Evolutionary conservation across 2,329 filamentous ascomycete species (phyloP), one percentile per base, ranked within the genome.

Genomic region (Ophiognomonia clavigignenti-juglandacearum): DNA sequence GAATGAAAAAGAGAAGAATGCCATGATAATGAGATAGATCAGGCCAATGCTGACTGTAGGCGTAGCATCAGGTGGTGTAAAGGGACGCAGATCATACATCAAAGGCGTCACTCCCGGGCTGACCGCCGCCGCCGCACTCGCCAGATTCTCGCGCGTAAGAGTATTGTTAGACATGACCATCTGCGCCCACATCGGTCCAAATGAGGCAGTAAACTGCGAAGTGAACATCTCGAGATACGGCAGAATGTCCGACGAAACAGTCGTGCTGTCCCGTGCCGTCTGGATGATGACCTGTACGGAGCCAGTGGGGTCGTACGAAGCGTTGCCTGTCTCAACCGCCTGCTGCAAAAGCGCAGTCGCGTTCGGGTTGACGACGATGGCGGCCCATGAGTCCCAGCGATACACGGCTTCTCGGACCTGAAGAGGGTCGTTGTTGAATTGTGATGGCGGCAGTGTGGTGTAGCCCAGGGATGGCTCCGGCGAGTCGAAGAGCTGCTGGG

Each of bases 21-120:
- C 77, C 34, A 85, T 70, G 56, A 85, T 84, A 56, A 85, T 84
- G 2, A 84, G 65, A 57, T 85, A 85, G 54, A 85, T 84, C 23
- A 85, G 63, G 0, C 80, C 80, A 44, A 85, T 81, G 1, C 71
- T 77, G 3, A 84, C 74, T 1, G 80, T 72, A 0, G 81, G 82
- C 2, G 74, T 78, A 1, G 72, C 66, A 2, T 70, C 70, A 6
- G 74, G 67, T 0, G 80, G 80, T 14, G 59, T 64, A 58, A 85
- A 84, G 0, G 80, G 80, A 3, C 81, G 69, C 4, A 85, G 66
- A 48, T 85, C 80, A 59, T 74, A 57, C 24, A 52, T 44, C 29
- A 61, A 26, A 16, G 61, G 60, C 19, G 59, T 40, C 8, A 66
- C 47, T 11, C 57, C 62, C 0, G 63, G 63, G 37, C 64, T 64